phyloP scores from a whole-genome alignment of 2,329 filamentous ascomycete genomes.

The Fusarium annulatum region DNA sequence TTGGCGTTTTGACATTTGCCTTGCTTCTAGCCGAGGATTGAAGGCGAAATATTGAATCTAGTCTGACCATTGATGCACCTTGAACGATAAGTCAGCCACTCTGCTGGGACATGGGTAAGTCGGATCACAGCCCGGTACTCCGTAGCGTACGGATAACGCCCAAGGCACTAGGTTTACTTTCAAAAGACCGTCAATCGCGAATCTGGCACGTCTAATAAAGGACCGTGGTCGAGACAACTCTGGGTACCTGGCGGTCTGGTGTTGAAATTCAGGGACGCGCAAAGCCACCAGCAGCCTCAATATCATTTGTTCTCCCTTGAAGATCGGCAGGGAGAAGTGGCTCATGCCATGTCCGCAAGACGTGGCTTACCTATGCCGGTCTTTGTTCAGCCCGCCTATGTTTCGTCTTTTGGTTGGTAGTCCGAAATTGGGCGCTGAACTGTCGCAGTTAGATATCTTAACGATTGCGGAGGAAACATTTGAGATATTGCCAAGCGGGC shows the following conservation, averaged over 20 bases:
- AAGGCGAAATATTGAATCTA: conserved; percentile 20
- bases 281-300: conserved; percentile 6
- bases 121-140: conserved; percentile 17
- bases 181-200: conserved; percentile 7
- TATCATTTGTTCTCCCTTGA: conserved; percentile 25
- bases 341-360: conserved; percentile 28
- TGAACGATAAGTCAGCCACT: conserved; percentile 29
- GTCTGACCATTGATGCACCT: conserved; percentile 33
- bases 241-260: background rate
- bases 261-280: conserved; percentile 17
- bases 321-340: conserved; percentile 34
- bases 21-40: background rate
- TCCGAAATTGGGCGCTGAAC: conserved; percentile 19
- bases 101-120: conserved; percentile 13
- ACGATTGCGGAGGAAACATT: conserved; percentile 4
- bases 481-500: conserved; percentile 5
- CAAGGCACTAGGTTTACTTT: conserved; percentile 15
- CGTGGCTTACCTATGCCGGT: conserved; percentile 39
- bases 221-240: conserved; percentile 22
- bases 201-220: conserved; percentile 32
- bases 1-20: conserved; percentile 1
- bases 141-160: conserved; percentile 17
- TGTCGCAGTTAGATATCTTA: conserved; percentile 12
- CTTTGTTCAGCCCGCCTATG: conserved; percentile 23
- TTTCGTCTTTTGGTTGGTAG: conserved; percentile 29